Evolutionary conservation across 2,329 filamentous ascomycete species (phyloP).

Genomic region (Neurospora sp.): DNA sequence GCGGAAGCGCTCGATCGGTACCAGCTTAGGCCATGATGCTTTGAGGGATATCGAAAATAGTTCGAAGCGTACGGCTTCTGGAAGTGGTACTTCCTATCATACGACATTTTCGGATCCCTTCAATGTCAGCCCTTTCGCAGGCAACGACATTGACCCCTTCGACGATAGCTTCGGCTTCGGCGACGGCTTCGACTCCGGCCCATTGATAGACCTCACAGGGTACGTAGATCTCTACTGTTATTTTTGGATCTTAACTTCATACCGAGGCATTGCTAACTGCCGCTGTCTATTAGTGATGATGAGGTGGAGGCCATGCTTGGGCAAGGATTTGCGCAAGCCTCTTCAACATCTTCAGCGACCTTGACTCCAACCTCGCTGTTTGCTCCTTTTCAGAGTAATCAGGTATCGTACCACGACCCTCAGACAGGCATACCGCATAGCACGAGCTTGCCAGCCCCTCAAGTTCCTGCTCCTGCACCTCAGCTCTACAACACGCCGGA

Average conservation of each 20-base stretch:
- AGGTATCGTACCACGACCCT: neutral
- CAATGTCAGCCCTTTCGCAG: neutral
- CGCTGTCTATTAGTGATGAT: slow-evolving; percentile 14
- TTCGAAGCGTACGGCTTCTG: neutral
- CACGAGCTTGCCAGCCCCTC: neutral
- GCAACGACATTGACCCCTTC: neutral
- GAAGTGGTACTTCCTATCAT: neutral
- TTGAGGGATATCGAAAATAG: neutral
- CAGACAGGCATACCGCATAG: neutral
- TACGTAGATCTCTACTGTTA: slow-evolving; percentile 5
- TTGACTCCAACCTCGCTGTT: neutral
- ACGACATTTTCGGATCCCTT: slow-evolving; percentile 6
- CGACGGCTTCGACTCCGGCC: slow-evolving; percentile 1
- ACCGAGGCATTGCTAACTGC: neutral
- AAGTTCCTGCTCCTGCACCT: neutral
- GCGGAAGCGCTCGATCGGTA: neutral
- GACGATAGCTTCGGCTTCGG: neutral
- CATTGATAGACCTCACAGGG: slow-evolving; percentile 22
- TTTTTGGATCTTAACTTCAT: neutral
- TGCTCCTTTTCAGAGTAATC: neutral
- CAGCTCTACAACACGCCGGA: neutral
- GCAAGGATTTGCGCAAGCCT: neutral
- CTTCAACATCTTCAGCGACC: neutral
- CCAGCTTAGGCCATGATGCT: neutral
- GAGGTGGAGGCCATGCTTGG: slow-evolving; percentile 4